A percentile compares a stretch with the other conserved stretches of the same genome.
Evolutionary conservation across 495 filamentous ascomycete species (phyloP).

Genomic region (Penicillium flavigenum): DNA sequence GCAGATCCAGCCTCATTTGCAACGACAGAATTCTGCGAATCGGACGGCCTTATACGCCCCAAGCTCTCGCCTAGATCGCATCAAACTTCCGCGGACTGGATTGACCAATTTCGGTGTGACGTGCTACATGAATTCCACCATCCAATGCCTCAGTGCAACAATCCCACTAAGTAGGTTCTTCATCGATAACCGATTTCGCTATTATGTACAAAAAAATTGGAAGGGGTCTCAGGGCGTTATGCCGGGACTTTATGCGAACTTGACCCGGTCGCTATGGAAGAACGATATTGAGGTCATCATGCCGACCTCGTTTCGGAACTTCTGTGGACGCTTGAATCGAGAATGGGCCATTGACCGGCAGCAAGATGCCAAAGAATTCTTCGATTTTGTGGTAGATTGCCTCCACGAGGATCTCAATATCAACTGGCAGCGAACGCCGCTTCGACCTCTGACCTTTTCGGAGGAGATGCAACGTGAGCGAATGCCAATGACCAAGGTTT

Average conservation of each 20-base stretch:
- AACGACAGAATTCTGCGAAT: slow-evolving; percentile 46
- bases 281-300: slow-evolving; percentile 63
- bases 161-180: slow-evolving; percentile 70
- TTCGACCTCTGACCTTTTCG: slow-evolving; percentile 57
- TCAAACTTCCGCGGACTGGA: slow-evolving; percentile 66
- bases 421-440: slow-evolving; percentile 57
- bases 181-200: slow-evolving; percentile 54
- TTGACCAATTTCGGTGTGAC: slow-evolving; percentile 76
- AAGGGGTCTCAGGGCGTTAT: slow-evolving; percentile 77
- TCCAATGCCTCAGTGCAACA: slow-evolving; percentile 82
- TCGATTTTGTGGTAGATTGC: slow-evolving; percentile 67
- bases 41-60: slow-evolving; percentile 49
- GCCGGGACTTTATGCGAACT: slow-evolving; percentile 68
- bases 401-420: slow-evolving; percentile 76
- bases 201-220: slow-evolving; percentile 60
- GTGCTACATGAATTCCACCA: slow-evolving; percentile 87
- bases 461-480: slow-evolving; percentile 65
- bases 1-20: slow-evolving; percentile 52
- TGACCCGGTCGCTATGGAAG: slow-evolving; percentile 72
- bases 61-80: slow-evolving; percentile 40
- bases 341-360: slow-evolving; percentile 64
- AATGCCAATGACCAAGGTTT: slow-evolving; percentile 59
- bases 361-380: slow-evolving; percentile 79
- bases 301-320: slow-evolving; percentile 54
- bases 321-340: slow-evolving; percentile 55